Evolutionary conservation across 768 basidiomycete species (phyloP).

Genomic region (Rhodosporidiobolus sp.): DNA sequence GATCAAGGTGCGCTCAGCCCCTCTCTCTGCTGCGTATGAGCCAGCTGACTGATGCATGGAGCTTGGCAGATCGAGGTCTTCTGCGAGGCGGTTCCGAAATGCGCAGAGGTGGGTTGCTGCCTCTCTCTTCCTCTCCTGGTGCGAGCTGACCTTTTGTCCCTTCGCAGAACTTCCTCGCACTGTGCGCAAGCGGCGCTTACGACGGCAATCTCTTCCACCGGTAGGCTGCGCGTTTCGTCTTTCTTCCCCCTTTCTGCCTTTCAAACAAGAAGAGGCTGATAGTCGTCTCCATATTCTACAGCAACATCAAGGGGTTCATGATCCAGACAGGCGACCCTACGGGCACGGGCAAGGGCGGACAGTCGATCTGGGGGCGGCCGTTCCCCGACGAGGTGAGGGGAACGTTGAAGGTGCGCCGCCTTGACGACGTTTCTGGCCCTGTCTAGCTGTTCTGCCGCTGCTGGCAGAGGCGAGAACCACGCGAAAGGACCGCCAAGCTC

Average conservation of each 20-base stretch:
- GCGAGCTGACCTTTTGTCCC: no score
- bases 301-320: conserved; percentile 97
- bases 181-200: conserved; percentile 86
- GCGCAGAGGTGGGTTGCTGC: conserved; percentile 69
- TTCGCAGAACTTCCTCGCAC: conserved; percentile 83
- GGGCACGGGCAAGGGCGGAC: conserved; percentile 90
- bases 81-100: conserved; percentile 92
- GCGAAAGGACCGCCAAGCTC: no score
- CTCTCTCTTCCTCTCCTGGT: conserved; percentile 13
- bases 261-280: not conserved
- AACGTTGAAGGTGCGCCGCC: conserved; percentile 72
- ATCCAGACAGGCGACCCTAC: conserved; percentile 85
- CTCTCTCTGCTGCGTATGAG: no score
- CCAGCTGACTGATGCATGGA: no score
- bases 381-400: conserved; percentile 90
- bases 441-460: not conserved
- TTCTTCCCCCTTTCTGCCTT: not conserved
- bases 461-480: not conserved
- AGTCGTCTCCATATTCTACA: conserved; percentile 19
- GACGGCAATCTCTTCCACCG: conserved; percentile 79
- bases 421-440: no score
- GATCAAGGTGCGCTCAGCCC: conserved; percentile 65
- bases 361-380: conserved; percentile 91
- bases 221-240: conserved; percentile 34
- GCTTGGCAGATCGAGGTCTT: conserved; percentile 81